Percentiles rank a stretch among this genome's conserved stretches.
phyloP scores from a whole-genome alignment of 1,284 basidiomycete species.

The Ustanciosporium gigantosporum region DNA sequence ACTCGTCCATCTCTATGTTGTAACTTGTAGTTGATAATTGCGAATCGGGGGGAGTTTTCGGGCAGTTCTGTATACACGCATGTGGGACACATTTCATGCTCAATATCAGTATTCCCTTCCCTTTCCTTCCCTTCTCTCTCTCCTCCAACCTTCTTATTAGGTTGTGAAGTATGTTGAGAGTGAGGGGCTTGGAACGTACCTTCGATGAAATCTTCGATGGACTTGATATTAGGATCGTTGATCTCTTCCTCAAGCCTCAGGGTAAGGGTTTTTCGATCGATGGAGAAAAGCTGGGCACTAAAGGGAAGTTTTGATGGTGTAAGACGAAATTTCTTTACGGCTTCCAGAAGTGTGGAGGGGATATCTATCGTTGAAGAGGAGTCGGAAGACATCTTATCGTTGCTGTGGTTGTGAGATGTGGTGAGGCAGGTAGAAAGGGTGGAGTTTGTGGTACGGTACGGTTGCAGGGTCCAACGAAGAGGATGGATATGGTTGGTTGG shows the following conservation, averaged over 20 bases:
- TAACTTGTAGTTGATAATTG: slow-evolving; percentile 80
- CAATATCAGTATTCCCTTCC: background rate
- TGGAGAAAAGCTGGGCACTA: slow-evolving; percentile 51
- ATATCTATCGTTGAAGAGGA: slow-evolving; percentile 50
- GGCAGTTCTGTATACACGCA: slow-evolving; percentile 77
- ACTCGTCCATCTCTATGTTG: slow-evolving; percentile 79
- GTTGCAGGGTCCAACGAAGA: too few relatives aligned
- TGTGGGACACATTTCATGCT: too few relatives aligned
- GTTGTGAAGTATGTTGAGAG: too few relatives aligned
- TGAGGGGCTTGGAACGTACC: too few relatives aligned
- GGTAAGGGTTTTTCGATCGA: slow-evolving; percentile 49
- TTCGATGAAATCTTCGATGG: slow-evolving; percentile 50
- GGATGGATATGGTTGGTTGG: too few relatives aligned
- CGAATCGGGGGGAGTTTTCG: slow-evolving; percentile 83
- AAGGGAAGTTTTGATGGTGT: slow-evolving; percentile 21
- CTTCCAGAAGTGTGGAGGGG: slow-evolving; percentile 20
- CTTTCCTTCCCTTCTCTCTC: too few relatives aligned
- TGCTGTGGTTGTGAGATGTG: background rate
- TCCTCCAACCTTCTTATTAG: too few relatives aligned
- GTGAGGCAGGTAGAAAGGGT: background rate
- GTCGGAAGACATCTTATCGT: background rate
- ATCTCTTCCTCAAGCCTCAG: slow-evolving; percentile 53
- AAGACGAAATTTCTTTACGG: slow-evolving; percentile 46
- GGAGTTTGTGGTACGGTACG: background rate
- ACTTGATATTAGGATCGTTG: slow-evolving; percentile 6